These are phyloP conservation scores for Auriscalpium orientale DNA, from an alignment of 768 basidiomycete genomes.

Conservation along the genomic window DNA sequence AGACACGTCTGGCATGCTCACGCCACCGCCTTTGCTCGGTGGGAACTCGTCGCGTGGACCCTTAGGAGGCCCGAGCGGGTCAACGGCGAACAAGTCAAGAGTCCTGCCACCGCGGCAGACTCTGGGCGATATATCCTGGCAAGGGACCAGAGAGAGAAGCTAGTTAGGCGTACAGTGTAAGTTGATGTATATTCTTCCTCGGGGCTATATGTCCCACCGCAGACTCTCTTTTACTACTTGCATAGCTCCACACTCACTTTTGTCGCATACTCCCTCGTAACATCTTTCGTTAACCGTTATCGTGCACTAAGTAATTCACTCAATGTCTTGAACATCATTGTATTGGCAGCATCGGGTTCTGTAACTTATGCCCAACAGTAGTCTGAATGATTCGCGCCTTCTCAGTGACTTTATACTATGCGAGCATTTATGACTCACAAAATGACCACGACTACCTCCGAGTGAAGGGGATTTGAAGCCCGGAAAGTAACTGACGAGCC, in stretches of 20 bases:
- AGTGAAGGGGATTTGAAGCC: slow-evolving; percentile 86
- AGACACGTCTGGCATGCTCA: slow-evolving; percentile 42
- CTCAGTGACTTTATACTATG: no score
- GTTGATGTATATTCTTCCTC: not conserved
- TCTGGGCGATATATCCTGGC: slow-evolving; percentile 61
- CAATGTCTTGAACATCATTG: not conserved
- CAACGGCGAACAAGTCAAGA: slow-evolving; percentile 22
- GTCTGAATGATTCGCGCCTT: no score
- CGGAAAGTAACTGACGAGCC: slow-evolving; percentile 81
- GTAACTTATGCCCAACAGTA: no score
- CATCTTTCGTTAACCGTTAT: not conserved
- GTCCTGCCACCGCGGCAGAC: slow-evolving; percentile 37
- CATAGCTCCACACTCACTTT: not conserved
- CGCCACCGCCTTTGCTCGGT: slow-evolving; percentile 15
- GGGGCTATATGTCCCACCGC: not conserved
- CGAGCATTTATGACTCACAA: no score
- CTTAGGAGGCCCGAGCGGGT: slow-evolving; percentile 23
- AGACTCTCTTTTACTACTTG: not conserved
- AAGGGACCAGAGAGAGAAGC: slow-evolving; percentile 17
- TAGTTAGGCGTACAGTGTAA: slow-evolving; percentile 4
- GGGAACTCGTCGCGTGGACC: slow-evolving; percentile 12
- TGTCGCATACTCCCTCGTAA: not conserved
- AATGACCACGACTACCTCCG: slow-evolving; percentile 21
- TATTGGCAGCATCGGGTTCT: not conserved
- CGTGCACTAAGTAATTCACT: not conserved